Evolutionary conservation across 495 filamentous ascomycete genomes (phyloP).

Genomic region (Letharia columbiana): DNA sequence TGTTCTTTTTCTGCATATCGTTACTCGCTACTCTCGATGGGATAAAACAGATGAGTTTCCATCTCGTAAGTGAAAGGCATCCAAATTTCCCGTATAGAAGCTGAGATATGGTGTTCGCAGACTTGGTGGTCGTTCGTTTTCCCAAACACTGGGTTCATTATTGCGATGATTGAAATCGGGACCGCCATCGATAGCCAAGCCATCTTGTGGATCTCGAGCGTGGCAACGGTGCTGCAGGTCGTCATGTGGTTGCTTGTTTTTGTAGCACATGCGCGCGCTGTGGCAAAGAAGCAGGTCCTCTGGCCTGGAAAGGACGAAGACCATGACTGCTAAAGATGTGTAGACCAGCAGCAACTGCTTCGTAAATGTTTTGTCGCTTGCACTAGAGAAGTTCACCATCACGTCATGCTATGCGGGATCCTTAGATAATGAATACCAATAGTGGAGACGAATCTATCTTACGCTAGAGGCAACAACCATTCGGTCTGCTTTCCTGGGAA

Average conservation of each 20-base stretch:
- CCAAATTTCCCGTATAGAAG: background rate
- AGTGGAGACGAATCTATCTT: background rate
- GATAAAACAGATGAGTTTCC: constrained; percentile 41
- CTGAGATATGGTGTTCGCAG: background rate
- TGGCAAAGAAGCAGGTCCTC: constrained; percentile 46
- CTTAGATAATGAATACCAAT: background rate
- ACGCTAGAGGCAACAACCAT: background rate
- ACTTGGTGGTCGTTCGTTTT: constrained; percentile 47
- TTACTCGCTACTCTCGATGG: constrained; percentile 44
- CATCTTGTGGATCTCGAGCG: constrained; percentile 34
- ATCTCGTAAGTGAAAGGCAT: constrained; percentile 25
- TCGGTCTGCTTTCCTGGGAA: background rate
- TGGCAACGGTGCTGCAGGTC: constrained; percentile 45
- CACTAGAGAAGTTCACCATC: too few relatives aligned
- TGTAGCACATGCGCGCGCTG: constrained; percentile 44
- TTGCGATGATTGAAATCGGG: constrained; percentile 41
- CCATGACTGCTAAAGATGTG: constrained; percentile 6
- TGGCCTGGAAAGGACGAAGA: constrained; percentile 59
- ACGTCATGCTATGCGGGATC: background rate
- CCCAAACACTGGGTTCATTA: constrained; percentile 40
- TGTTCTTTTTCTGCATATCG: constrained; percentile 65
- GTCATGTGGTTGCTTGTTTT: constrained; percentile 51
- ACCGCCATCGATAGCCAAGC: constrained; percentile 34
- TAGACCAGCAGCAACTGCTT: background rate
- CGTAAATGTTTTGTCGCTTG: background rate